Conservation (phyloP, 305 asterid species). For the Plantago lanceolata region DNA sequence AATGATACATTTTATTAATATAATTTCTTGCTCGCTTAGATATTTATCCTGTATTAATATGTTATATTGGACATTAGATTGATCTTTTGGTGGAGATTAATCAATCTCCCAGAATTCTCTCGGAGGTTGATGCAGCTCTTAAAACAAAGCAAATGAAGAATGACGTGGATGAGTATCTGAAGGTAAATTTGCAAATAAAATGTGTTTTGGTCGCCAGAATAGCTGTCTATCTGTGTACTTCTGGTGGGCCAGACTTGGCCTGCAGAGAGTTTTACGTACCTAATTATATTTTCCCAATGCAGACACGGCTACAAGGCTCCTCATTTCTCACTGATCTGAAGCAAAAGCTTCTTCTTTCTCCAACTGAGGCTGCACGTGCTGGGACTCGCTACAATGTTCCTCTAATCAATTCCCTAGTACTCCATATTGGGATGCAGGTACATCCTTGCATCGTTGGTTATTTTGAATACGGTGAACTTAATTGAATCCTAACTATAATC, state of each 20-base stretch:
- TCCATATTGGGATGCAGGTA: slow-evolving; percentile 94
- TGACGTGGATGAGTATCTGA: slow-evolving; percentile 91
- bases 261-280: not conserved
- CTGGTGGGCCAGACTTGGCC: not conserved
- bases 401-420: slow-evolving; percentile 90
- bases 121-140: slow-evolving; percentile 94
- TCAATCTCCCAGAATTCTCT: slow-evolving; percentile 83
- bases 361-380: slow-evolving; percentile 65
- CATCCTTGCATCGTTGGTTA: not conserved
- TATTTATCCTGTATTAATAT: slow-evolving; percentile 16
- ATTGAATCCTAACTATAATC: not conserved
- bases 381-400: slow-evolving; percentile 97
- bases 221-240: not conserved
- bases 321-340: slow-evolving; percentile 74
- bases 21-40: slow-evolving; percentile 6
- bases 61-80: slow-evolving; percentile 45
- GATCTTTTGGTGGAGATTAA: slow-evolving; percentile 85
- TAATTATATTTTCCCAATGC: slow-evolving; percentile 26
- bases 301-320: slow-evolving; percentile 86
- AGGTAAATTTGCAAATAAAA: slow-evolving; percentile 41
- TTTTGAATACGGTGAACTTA: not conserved
- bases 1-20: not conserved
- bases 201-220: not conserved
- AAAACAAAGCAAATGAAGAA: slow-evolving; percentile 78
- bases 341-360: slow-evolving; percentile 82